These are phyloP conservation scores for Mucor ambiguus DNA, from an alignment of 371 early-diverging fungal species.

Conservation along the genomic window DNA sequence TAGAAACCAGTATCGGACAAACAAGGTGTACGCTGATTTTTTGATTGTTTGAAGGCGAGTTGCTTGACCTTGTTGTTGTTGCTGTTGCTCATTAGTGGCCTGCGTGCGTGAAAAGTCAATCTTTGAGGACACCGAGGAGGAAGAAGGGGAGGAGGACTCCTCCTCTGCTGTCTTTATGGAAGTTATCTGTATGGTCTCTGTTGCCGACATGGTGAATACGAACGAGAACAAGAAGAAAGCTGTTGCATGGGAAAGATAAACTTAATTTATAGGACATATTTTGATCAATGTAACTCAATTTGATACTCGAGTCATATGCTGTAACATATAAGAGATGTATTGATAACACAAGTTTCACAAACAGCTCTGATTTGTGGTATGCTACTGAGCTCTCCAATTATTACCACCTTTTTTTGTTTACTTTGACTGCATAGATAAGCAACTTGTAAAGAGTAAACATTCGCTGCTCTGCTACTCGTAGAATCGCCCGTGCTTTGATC, in stretches of 20 bases:
- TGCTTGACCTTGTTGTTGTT: neutral
- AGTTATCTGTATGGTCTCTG: constrained; percentile 3
- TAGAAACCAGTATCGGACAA: constrained; percentile 55
- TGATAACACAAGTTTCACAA: too few relatives aligned
- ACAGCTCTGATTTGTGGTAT: too few relatives aligned
- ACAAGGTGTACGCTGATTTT: neutral
- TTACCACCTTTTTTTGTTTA: too few relatives aligned
- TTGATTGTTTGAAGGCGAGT: neutral
- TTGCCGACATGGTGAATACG: neutral
- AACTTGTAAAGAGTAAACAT: too few relatives aligned
- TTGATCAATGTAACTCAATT: neutral
- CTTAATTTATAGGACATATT: neutral
- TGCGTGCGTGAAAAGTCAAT: neutral
- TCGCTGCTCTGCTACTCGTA: too few relatives aligned
- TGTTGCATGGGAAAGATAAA: neutral
- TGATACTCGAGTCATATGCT: too few relatives aligned
- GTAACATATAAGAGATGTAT: too few relatives aligned
- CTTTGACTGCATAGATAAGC: too few relatives aligned
- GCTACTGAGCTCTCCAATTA: too few relatives aligned
- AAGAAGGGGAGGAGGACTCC: neutral
- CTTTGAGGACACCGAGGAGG: neutral
- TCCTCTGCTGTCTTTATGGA: neutral
- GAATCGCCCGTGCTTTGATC: too few relatives aligned
- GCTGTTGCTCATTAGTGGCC: neutral
- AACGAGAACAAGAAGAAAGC: neutral